Evolutionary conservation across 345 rosid genomes (phyloP), one percentile per base, ranked within the genome.

Genomic region (Populus euphratica): DNA sequence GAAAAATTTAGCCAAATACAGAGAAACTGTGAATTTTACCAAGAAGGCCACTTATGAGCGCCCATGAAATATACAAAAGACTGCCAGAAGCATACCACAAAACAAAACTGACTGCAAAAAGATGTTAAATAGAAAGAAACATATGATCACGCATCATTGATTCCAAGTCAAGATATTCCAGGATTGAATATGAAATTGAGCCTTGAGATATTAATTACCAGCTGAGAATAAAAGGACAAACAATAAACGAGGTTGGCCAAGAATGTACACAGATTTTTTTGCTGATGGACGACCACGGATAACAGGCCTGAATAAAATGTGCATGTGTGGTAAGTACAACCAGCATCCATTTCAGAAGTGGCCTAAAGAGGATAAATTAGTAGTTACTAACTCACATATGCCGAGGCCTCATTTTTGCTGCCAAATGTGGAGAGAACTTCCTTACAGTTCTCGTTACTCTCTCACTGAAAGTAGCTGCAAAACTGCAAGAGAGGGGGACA

Each of bases 351-450:
- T 63, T 23, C 62, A 80, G 71, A 47, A 47, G 78, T 36, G 64
- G 25, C 52, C 20, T 63, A 27, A 59, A 74, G 38, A 50, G 23
- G 29, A 16, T 23, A 23, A 27, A 52, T 2, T 66, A 49, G 0
- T 21, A 47, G 38, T 68, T 41, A 54, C 52, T 2, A 56, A 81
- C 88, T 82, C 81, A 96, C 98, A 93, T 91, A 73, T 89, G 93
- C 12, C 97, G 92, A 81, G 98, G 99, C 81, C 97, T 90, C 98
- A 94, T 86, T 84, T 94, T 96, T n/a, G 97, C 98, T 65, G 99
- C 99, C 85, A 91, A 84, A 70, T 89, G 98, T 66, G 99, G 99
- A 81, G 99, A 96, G 82, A 94, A 89, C 78, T 86, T 90, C 82
- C 99, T 90, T 63, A 89, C 85, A 25, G 93, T 94, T 87, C 97